Evolutionary conservation across 768 basidiomycete genomes (phyloP).

Genomic region (Glaciozyma antarctica): DNA sequence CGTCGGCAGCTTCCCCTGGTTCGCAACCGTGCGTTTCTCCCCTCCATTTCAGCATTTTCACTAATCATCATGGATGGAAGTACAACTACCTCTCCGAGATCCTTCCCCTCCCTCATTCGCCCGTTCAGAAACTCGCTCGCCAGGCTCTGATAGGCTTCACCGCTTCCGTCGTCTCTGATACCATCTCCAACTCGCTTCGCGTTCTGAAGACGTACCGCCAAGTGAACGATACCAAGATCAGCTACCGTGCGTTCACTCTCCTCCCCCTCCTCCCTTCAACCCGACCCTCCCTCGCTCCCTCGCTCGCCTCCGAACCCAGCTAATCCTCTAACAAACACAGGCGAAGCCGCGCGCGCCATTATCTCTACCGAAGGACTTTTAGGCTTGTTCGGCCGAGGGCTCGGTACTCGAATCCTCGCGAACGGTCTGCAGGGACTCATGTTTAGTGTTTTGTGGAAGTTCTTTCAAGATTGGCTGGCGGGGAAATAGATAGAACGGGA

Average conservation of each 20-base stretch:
- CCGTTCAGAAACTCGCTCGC: slow-evolving; percentile 50
- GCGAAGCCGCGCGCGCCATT: slow-evolving; percentile 65
- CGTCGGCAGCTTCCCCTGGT: slow-evolving; percentile 79
- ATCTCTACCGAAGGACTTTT: slow-evolving; percentile 62
- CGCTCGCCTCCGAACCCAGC: too few species aligned
- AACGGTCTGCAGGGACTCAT: slow-evolving; percentile 87
- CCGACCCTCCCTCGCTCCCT: too few species aligned
- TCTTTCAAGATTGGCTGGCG: slow-evolving; percentile 56
- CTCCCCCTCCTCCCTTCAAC: too few species aligned
- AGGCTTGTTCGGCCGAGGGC: slow-evolving; percentile 77
- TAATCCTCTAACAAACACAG: background rate
- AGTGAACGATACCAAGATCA: slow-evolving; percentile 69
- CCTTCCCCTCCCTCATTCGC: slow-evolving; percentile 39
- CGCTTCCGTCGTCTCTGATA: slow-evolving; percentile 77
- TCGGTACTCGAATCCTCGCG: slow-evolving; percentile 78
- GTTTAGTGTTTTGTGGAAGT: slow-evolving; percentile 83
- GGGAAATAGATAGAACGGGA: too few species aligned
- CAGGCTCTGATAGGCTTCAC: slow-evolving; percentile 86
- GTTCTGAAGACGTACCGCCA: slow-evolving; percentile 95
- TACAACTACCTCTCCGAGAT: slow-evolving; percentile 27
- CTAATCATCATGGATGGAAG: background rate
- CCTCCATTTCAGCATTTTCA: too few species aligned
- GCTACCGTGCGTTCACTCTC: slow-evolving; percentile 49
- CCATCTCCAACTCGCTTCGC: slow-evolving; percentile 73
- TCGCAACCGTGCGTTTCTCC: slow-evolving; percentile 31